Conservation (phyloP, 495 filamentous ascomycete genomes). For the Penicillium salamii region DNA sequence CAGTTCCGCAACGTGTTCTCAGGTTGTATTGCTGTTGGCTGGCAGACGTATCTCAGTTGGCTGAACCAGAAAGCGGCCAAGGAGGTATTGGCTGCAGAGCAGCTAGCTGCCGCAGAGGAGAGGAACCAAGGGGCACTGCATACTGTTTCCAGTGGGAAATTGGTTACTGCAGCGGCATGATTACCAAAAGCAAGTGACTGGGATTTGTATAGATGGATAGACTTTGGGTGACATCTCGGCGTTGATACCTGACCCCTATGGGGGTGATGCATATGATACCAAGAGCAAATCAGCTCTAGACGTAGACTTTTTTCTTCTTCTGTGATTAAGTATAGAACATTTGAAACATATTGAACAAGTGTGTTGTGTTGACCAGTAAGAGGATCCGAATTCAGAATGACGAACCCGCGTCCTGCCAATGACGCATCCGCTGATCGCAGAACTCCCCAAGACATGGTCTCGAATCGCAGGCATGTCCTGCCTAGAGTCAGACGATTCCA, state of each 20-base stretch:
- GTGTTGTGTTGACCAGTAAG: background rate
- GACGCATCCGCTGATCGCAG: constrained; percentile 1
- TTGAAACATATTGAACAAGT: background rate
- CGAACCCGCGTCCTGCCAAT: background rate
- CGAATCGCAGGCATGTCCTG: constrained; percentile 41
- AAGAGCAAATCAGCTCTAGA: constrained; percentile 12
- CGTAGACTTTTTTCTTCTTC: constrained; percentile 10
- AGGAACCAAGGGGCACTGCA: constrained; percentile 6
- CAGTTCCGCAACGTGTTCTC: constrained; percentile 79
- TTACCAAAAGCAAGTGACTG: background rate
- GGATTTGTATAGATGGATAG: constrained; percentile 18
- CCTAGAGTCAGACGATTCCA: constrained; percentile 20
- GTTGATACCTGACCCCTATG: constrained; percentile 4
- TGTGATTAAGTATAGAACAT: background rate
- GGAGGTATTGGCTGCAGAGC: constrained; percentile 42
- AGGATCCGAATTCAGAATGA: constrained; percentile 3
- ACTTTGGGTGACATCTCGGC: constrained; percentile 1
- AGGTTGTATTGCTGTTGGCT: constrained; percentile 74
- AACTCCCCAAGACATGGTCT: constrained; percentile 17
- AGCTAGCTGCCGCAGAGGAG: constrained; percentile 17
- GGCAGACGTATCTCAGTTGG: constrained; percentile 87
- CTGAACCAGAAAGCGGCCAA: constrained; percentile 73
- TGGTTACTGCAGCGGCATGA: constrained; percentile 25
- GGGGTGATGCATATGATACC: constrained; percentile 22
- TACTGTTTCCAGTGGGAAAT: constrained; percentile 4